Evolutionary conservation across 2,329 filamentous ascomycete genomes (phyloP).

Genomic region (Aspergillus sp.): DNA sequence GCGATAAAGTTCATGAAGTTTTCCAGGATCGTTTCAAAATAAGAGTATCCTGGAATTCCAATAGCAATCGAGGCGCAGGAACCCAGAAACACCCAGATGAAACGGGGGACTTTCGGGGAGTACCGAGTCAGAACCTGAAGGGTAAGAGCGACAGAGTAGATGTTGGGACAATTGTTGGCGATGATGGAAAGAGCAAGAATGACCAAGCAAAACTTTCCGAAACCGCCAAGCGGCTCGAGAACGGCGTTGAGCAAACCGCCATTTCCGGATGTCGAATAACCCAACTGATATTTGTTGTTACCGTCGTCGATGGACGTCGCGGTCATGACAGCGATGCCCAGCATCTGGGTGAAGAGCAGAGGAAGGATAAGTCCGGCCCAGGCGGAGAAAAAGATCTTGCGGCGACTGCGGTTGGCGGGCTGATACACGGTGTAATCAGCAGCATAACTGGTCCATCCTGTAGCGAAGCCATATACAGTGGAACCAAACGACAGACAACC

Average conservation of each 20-base stretch:
- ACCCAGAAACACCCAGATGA: slow-evolving; percentile 64
- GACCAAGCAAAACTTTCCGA: slow-evolving; percentile 71
- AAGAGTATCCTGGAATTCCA: slow-evolving; percentile 66
- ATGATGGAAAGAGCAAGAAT: slow-evolving; percentile 66
- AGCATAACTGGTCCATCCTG: slow-evolving; percentile 72
- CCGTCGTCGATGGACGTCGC: slow-evolving; percentile 58
- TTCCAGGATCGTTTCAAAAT: slow-evolving; percentile 64
- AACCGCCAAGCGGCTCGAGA: slow-evolving; percentile 62
- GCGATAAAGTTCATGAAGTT: slow-evolving; percentile 69
- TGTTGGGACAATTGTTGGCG: slow-evolving; percentile 70
- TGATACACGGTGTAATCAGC: slow-evolving; percentile 82
- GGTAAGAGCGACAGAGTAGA: slow-evolving; percentile 68
- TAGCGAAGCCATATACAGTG: slow-evolving; percentile 66
- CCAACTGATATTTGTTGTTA: slow-evolving; percentile 55
- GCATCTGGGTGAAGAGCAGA: slow-evolving; percentile 71
- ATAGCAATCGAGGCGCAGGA: slow-evolving; percentile 67
- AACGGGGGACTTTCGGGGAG: slow-evolving; percentile 64
- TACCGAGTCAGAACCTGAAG: slow-evolving; percentile 63
- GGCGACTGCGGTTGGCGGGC: slow-evolving; percentile 58
- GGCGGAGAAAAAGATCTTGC: slow-evolving; percentile 67
- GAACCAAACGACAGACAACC: slow-evolving; percentile 64
- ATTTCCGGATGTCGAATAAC: slow-evolving; percentile 58
- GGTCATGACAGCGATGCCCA: slow-evolving; percentile 69
- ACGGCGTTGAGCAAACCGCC: slow-evolving; percentile 68
- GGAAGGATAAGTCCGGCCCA: slow-evolving; percentile 69